A percentile compares a stretch with the other conserved stretches of the same genome.
Conservation (phyloP, 169 alveolate species). For the Eimeria necatrix region DNA sequence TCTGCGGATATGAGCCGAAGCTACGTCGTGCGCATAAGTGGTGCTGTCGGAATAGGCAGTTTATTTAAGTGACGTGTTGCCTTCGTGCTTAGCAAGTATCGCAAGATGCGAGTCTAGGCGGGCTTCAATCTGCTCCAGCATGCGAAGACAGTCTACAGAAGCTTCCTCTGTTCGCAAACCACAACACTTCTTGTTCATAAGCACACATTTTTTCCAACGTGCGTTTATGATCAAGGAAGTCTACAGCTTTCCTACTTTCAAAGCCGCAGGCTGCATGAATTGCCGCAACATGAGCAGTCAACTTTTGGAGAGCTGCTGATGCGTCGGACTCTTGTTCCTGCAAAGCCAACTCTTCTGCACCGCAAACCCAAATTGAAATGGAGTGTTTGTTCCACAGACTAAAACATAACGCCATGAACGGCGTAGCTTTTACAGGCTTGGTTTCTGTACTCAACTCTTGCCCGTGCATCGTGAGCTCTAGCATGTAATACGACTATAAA, state of each 20-base stretch:
- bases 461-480: too few species aligned
- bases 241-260: neutral
- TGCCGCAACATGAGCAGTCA: constrained; percentile 50
- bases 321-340: constrained; percentile 65
- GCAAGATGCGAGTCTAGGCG: constrained; percentile 77
- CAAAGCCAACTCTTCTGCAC: constrained; percentile 61
- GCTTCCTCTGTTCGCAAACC: constrained; percentile 71
- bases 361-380: neutral
- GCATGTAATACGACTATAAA: too few species aligned
- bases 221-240: too few species aligned
- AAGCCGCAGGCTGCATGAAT: constrained; percentile 64
- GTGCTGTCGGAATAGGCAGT: neutral
- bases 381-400: too few species aligned
- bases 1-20: neutral
- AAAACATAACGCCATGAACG: too few species aligned
- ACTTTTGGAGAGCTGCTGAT: constrained; percentile 44
- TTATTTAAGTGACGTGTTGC: neutral
- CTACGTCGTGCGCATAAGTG: neutral
- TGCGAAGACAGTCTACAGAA: constrained; percentile 74
- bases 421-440: too few species aligned
- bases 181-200: neutral
- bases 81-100: constrained; percentile 72
- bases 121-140: constrained; percentile 78
- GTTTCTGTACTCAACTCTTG: too few species aligned
- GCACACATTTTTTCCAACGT: neutral